Conservation (phyloP, 805 yeast species). For the Ogataea thermomethanolica region DNA sequence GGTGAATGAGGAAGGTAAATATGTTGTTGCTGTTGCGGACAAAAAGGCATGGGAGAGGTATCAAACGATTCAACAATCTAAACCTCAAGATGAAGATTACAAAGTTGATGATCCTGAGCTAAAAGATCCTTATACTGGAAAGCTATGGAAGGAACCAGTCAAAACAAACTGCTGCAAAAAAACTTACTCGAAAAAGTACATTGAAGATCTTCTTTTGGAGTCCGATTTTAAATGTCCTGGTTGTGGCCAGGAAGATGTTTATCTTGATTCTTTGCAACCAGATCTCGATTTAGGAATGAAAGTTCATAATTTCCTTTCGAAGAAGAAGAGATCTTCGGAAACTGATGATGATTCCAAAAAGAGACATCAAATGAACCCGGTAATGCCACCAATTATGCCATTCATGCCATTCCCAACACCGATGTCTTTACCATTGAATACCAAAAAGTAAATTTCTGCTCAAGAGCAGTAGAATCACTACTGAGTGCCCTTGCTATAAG, state of each 20-base stretch:
- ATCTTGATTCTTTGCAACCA: constrained; percentile 64
- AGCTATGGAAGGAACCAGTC: constrained; percentile 67
- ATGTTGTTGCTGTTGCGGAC: constrained; percentile 95
- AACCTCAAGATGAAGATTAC: constrained; percentile 21
- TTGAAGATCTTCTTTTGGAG: constrained; percentile 67
- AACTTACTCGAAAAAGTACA: constrained; percentile 54
- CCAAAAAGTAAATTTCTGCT: neutral
- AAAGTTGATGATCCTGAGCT: constrained; percentile 57
- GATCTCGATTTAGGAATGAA: constrained; percentile 58
- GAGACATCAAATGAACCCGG: constrained; percentile 22
- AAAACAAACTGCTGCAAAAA: constrained; percentile 70
- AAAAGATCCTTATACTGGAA: constrained; percentile 63
- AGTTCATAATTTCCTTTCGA: constrained; percentile 49
- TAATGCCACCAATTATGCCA: constrained; percentile 31
- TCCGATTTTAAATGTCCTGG: constrained; percentile 89
- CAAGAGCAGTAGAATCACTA: neutral
- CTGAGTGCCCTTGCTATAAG: constrained; percentile 43
- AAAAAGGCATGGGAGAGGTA: constrained; percentile 83
- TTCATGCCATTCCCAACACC: constrained; percentile 26
- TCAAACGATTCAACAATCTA: constrained; percentile 60
- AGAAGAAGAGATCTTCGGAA: constrained; percentile 21
- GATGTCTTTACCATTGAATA: constrained; percentile 14
- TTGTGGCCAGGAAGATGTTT: constrained; percentile 70
- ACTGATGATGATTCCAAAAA: constrained; percentile 13
- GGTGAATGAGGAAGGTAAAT: constrained; percentile 93